Percentiles rank a stretch among this genome's conserved stretches.
phyloP scores from a whole-genome alignment of 371 early-diverging fungal genomes.

The Saksenaea oblongispora region DNA sequence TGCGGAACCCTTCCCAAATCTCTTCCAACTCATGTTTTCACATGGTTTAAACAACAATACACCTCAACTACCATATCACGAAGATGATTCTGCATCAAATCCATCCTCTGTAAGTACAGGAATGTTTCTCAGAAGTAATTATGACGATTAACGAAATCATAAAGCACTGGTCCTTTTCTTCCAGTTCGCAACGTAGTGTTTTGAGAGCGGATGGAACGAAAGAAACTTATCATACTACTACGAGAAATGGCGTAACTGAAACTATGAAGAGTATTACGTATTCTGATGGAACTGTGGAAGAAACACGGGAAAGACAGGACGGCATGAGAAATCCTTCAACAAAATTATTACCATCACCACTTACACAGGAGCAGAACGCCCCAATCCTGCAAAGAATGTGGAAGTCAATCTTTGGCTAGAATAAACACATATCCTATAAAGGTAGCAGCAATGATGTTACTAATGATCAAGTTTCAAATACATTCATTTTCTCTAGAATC shows the following conservation, averaged over 20 bases:
- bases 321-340: not conserved
- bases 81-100: not conserved
- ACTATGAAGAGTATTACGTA: conserved; percentile 29
- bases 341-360: not conserved
- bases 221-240: conserved; percentile 30
- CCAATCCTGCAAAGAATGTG: conserved; percentile 9
- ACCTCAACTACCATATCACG: not conserved
- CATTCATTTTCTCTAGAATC: no score
- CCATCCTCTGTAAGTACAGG: not conserved
- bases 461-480: no score
- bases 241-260: conserved; percentile 39
- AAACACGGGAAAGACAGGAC: conserved; percentile 23
- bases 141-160: not conserved
- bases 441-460: not conserved
- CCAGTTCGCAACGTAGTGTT: conserved; percentile 29
- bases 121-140: not conserved
- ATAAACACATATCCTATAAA: not conserved
- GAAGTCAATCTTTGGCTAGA: conserved; percentile 14
- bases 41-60: not conserved
- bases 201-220: conserved; percentile 39
- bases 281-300: conserved; percentile 41
- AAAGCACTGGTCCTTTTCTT: conserved; percentile 28
- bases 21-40: conserved; percentile 13
- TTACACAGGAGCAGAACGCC: not conserved
- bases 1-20: not conserved